Evolutionary conservation across 2,329 filamentous ascomycete genomes (phyloP), one percentile per base, ranked within the genome.

Genomic region (Fusarium virguliforme): DNA sequence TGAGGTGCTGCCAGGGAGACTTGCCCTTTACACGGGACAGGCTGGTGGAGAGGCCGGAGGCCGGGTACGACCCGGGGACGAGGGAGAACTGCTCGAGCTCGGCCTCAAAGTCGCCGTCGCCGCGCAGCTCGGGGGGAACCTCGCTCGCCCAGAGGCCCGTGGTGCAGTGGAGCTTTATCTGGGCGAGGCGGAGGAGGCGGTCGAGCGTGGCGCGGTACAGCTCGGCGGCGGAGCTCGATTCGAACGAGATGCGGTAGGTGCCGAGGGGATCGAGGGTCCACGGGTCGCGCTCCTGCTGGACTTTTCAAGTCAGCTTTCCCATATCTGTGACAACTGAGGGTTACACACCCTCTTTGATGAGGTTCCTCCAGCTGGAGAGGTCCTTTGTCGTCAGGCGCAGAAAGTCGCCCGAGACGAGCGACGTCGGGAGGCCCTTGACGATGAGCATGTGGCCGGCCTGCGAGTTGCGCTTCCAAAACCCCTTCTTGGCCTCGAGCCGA

Each of bases 231-330:
- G 83, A 81, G 18, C 82, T 76, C 24, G 83, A 86, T 67, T 87
- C 83, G 83, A 95, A 95, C 60, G 93, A 84, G 61, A 95, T 82
- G 79, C 88, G 90, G 81, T 94, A 95, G 74, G 86, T 86, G 64
- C 89, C 90, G 1, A 87, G 79, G 4, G 89, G 87, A 63, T 89
- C 87, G 55, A 93, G 85, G 9, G 90, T 93, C 62, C 84, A 78
- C 4, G 87, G 85, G 75, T 93, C 85, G 67, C 91, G 90, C 50
- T 86, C 87, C 67, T 92, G 92, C 26, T 92, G 86, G 40, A 92
- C 87, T 48, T n/a, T 48, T 84, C 34, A 53, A 58, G 57, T 70
- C 26, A 63, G 58, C 35, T 34, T 15, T 8, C 18, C 18, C 18
- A 18, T 74, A 65, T 37, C 73, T 18, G 34, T 51, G 26, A 10